These are phyloP conservation scores for Thalassiosira sp. DNA, from an alignment of 352 stramenopile species.

Conservation along the genomic window DNA sequence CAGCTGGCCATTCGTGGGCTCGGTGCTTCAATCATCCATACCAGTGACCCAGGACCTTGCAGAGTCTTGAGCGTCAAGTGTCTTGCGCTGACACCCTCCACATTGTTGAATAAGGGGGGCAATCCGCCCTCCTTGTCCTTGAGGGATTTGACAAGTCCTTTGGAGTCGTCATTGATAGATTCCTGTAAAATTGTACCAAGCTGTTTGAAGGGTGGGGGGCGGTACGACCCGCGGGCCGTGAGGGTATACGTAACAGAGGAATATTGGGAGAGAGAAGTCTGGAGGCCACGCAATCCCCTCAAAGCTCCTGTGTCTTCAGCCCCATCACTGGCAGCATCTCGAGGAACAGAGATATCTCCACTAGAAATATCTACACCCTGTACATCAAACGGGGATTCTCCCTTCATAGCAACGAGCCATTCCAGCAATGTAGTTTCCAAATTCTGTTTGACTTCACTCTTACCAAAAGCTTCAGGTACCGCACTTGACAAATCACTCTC, in stretches of 20 bases:
- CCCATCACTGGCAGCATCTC: too few species aligned
- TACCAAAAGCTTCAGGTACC: not conserved
- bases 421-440: not conserved
- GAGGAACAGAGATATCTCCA: not conserved
- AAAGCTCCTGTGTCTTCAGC: too few species aligned
- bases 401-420: not conserved
- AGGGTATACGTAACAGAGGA: conserved; percentile 37
- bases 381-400: not conserved
- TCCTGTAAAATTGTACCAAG: conserved; percentile 32
- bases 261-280: not conserved
- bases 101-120: conserved; percentile 17
- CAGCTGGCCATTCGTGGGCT: conserved; percentile 18
- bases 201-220: conserved; percentile 39
- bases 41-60: not conserved
- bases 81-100: conserved; percentile 11
- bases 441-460: not conserved
- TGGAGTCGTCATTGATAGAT: conserved; percentile 41
- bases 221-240: conserved; percentile 27
- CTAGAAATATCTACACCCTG: conserved; percentile 3
- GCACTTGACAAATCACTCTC: not conserved
- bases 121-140: conserved; percentile 15
- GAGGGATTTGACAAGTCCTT: conserved; percentile 15
- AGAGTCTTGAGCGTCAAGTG: conserved; percentile 31
- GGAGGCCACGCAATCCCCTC: too few species aligned
- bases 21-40: not conserved